Base-by-base conservation (phyloP, 2,329 filamentous ascomycete genomes). In the Colletotrichum gigasporum region DNA sequence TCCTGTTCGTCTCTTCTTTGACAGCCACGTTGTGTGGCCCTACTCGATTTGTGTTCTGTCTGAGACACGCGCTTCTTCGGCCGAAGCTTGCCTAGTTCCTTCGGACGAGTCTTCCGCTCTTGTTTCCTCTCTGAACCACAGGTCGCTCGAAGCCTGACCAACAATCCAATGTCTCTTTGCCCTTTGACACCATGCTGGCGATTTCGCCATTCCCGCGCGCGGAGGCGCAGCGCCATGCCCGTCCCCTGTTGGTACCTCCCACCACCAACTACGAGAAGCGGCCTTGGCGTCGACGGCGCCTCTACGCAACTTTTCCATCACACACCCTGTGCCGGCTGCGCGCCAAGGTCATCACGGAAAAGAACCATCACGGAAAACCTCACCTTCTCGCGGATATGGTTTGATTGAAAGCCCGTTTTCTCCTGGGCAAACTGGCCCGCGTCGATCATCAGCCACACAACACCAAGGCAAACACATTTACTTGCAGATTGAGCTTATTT, bases 281-380 rank as follows among this genome's bases (percentile, higher is more conserved):
- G n/a, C n/a, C 53, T 63, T 58, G 59, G 59, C 59, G 16, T 26
- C 24, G 35, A 58, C 34, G 53, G 59, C 28, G 53, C 45, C 18
- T 22, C 39, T 24, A 42, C 35, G 24, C 53, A 10, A 41, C 22
- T 63, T 45, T 24, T 44, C 44, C 22, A 28, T 63, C 44, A 18
- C 44, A 20, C 44, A 22, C 10, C 16, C 22, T 61, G 12, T 44
- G 35, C 44, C 37, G 18, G 39, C 20, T n/a, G n/a, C 20, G 39
- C n/a, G 59, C 59, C 59, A 63, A 63, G 59, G 37, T 30, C 24
- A 51, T 30, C 30, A 32, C 59, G 59, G 59, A 63, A 63, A 63
- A 58, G 7, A 3, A 11, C 11, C 9, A 47, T 2, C 14, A 42
- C 42, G 51, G 58, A 58, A 45, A 63, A 63, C 35, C 28, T 10